Conservation (phyloP, 768 basidiomycete species). For the Trametes villosa region DNA sequence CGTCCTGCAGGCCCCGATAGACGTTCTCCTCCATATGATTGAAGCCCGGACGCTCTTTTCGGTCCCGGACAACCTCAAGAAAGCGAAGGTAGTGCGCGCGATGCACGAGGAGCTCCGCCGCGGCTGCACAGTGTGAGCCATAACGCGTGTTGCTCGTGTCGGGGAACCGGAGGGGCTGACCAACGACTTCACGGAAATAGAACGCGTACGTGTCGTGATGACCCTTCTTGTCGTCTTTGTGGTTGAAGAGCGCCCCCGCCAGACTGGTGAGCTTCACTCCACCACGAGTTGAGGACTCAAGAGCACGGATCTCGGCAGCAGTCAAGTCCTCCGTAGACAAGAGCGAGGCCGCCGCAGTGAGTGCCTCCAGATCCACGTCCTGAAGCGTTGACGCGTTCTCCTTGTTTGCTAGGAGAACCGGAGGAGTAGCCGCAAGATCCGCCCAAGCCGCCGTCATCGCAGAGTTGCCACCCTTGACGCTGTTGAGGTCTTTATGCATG, state of each 20-base stretch:
- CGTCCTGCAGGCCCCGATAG: conserved; percentile 15
- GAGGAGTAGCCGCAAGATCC: background rate
- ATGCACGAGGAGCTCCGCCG: conserved; percentile 32
- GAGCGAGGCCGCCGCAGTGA: background rate
- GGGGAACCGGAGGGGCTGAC: conserved; percentile 33
- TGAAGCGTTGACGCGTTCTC: conserved; percentile 16
- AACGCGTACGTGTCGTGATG: conserved; percentile 34
- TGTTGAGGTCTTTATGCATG: conserved; percentile 25
- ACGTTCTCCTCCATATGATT: conserved; percentile 42
- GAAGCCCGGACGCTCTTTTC: conserved; percentile 26
- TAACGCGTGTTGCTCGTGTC: conserved; percentile 43
- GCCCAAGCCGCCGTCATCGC: conserved; percentile 14
- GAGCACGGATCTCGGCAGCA: background rate
- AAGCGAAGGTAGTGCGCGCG: conserved; percentile 30
- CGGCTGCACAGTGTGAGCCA: too few species aligned
- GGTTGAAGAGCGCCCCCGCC: conserved; percentile 35
- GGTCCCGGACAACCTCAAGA: conserved; percentile 32
- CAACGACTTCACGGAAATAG: conserved; percentile 33
- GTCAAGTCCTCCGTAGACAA: background rate
- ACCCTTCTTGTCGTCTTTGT: conserved; percentile 44
- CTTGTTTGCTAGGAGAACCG: conserved; percentile 17
- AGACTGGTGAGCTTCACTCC: conserved; percentile 33
- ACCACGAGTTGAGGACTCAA: conserved; percentile 17
- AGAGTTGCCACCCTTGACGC: conserved; percentile 16
- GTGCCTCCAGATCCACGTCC: background rate